These are phyloP conservation scores for Hypoxylon sp. DNA, from an alignment of 2,329 filamentous ascomycete species.

Conservation along the genomic window DNA sequence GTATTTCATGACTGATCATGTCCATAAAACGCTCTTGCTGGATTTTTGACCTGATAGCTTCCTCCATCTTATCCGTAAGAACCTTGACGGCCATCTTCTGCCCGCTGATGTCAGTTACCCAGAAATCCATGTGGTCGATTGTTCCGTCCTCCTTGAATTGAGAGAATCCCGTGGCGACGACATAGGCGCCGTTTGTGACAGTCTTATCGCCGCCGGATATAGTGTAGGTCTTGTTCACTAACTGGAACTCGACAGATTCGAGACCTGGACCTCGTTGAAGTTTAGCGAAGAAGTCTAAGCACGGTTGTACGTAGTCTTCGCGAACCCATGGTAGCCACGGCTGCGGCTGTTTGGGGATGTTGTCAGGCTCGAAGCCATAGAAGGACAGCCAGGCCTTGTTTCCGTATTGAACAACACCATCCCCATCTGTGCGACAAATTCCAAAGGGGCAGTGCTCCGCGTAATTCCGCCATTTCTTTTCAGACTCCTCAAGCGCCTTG, in stretches of 20 bases:
- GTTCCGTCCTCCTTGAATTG: slow-evolving; percentile 47
- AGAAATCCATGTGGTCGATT: slow-evolving; percentile 51
- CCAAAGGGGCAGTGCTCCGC: slow-evolving; percentile 51
- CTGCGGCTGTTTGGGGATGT: slow-evolving; percentile 32
- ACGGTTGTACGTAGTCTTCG: slow-evolving; percentile 40
- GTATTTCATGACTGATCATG: slow-evolving; percentile 53
- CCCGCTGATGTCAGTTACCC: slow-evolving; percentile 51
- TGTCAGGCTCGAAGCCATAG: slow-evolving; percentile 41
- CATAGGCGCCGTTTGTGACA: slow-evolving; percentile 45
- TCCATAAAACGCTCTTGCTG: slow-evolving; percentile 53
- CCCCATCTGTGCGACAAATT: slow-evolving; percentile 48
- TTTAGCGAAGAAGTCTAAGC: slow-evolving; percentile 41
- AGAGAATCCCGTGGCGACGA: slow-evolving; percentile 48
- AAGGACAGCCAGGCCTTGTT: slow-evolving; percentile 49
- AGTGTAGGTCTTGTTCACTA: slow-evolving; percentile 46
- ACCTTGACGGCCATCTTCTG: slow-evolving; percentile 51
- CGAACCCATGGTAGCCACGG: slow-evolving; percentile 49
- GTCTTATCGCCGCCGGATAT: slow-evolving; percentile 46
- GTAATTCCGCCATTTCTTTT: slow-evolving; percentile 48
- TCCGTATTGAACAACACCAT: slow-evolving; percentile 48
- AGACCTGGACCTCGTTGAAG: slow-evolving; percentile 36
- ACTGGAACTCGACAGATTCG: slow-evolving; percentile 46
- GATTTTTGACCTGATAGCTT: slow-evolving; percentile 48
- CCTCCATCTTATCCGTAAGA: slow-evolving; percentile 50
- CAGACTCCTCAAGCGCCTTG: slow-evolving; percentile 48